These are phyloP conservation scores for Davidsoniella australis DNA, from an alignment of 2,329 filamentous ascomycete genomes.

Conservation along the genomic window DNA sequence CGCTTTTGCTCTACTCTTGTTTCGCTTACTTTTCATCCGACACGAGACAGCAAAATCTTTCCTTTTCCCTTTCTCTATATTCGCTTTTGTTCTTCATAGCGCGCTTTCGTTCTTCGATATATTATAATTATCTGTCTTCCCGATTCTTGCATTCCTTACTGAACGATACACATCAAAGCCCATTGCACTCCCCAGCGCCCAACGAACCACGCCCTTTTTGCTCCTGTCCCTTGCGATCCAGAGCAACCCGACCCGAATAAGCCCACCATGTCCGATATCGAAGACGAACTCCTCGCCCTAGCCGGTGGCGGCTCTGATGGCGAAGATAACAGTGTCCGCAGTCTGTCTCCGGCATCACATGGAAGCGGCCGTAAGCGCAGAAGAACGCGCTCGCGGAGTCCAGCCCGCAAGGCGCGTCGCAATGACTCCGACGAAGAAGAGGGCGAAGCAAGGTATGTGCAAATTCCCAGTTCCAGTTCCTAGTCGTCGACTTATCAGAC, in stretches of 20 bases:
- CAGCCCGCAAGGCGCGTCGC: constrained; percentile 24
- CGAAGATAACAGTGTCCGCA: constrained; percentile 24
- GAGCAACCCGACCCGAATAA: not conserved
- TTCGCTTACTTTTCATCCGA: no score
- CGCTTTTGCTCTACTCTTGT: no score
- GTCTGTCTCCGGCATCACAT: constrained; percentile 2
- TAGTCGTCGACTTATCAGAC: no score
- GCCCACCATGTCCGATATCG: constrained; percentile 63
- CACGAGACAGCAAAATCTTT: no score
- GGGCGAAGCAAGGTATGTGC: constrained; percentile 42
- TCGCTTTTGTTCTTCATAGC: no score
- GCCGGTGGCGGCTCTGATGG: constrained; percentile 55
- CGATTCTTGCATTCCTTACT: no score
- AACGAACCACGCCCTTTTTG: not conserved
- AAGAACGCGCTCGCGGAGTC: constrained; percentile 16
- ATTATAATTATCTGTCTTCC: no score
- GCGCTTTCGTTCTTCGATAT: no score
- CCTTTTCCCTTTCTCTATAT: no score
- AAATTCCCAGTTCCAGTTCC: no score
- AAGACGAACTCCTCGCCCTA: constrained; percentile 84
- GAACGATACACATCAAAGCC: no score
- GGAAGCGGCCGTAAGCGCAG: not conserved
- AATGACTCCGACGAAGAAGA: constrained; percentile 43
- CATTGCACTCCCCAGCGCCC: no score
- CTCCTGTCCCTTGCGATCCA: not conserved